Conservation (phyloP, 2,329 filamentous ascomycete species). For the Annulohypoxylon truncatum region DNA sequence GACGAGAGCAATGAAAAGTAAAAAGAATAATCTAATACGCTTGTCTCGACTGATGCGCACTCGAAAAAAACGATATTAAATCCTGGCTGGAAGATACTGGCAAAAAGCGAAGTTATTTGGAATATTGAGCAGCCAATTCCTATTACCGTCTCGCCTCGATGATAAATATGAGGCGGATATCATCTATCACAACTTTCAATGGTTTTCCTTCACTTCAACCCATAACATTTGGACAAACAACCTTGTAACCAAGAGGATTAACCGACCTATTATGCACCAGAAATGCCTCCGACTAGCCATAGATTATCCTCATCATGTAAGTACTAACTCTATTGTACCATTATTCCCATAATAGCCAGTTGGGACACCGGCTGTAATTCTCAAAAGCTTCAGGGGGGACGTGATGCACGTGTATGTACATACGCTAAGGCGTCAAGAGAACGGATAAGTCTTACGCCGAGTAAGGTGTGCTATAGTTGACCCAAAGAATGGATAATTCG, state of each 20-base stretch:
- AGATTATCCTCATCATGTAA: conserved; percentile 32
- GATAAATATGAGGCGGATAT: conserved; percentile 39
- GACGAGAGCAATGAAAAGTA: conserved; percentile 32
- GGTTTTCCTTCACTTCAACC: conserved; percentile 22
- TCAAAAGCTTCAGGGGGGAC: conserved; percentile 28
- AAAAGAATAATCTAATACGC: conserved; percentile 34
- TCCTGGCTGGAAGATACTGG: conserved; percentile 30
- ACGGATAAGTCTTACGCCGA: conserved; percentile 31
- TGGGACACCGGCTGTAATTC: conserved; percentile 36
- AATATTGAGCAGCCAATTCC: conserved; percentile 31
- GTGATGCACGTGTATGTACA: conserved; percentile 38
- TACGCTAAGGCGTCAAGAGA: conserved; percentile 34
- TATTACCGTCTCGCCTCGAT: conserved; percentile 42
- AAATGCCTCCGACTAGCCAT: conserved; percentile 39
- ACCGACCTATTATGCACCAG: conserved; percentile 39
- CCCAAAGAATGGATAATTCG: conserved; percentile 40
- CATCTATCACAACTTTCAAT: conserved; percentile 26
- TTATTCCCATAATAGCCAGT: conserved; percentile 43
- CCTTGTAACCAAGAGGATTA: conserved; percentile 37
- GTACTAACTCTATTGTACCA: conserved; percentile 31
- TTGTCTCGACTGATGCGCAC: conserved; percentile 33
- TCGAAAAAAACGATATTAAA: conserved; percentile 33
- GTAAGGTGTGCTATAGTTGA: conserved; percentile 30
- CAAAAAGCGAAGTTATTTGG: conserved; percentile 39
- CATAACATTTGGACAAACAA: conserved; percentile 34